A percentile compares a stretch with the other conserved stretches of the same genome.
Evolutionary conservation across 768 basidiomycete species (phyloP).

Genomic region (Cantharellus cinnabarinus): DNA sequence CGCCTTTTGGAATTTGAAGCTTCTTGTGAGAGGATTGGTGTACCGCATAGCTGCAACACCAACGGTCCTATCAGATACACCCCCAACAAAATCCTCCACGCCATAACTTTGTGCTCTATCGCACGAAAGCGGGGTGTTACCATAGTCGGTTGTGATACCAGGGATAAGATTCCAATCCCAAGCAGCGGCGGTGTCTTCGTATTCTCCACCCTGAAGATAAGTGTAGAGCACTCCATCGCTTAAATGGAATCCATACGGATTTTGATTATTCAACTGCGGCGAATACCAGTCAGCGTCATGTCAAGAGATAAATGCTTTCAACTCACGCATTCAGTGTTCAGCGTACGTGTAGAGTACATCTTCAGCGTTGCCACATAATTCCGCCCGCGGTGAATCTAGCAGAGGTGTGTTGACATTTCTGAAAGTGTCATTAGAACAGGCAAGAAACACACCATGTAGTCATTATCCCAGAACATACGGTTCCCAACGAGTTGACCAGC

Average conservation of each 20-base stretch:
- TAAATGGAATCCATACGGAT: slow-evolving; percentile 49
- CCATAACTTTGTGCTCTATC: slow-evolving; percentile 24
- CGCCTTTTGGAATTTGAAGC: slow-evolving; percentile 41
- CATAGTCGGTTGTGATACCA: slow-evolving; percentile 47
- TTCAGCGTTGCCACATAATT: slow-evolving; percentile 39
- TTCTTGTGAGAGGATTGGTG: slow-evolving; percentile 36
- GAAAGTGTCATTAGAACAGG: neutral
- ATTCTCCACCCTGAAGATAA: slow-evolving; percentile 44
- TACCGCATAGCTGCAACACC: slow-evolving; percentile 47
- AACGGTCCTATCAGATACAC: slow-evolving; percentile 33
- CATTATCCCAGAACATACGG: slow-evolving; percentile 42
- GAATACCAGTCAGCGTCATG: neutral
- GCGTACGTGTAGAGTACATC: slow-evolving; percentile 39
- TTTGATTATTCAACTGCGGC: slow-evolving; percentile 18
- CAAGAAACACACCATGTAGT: slow-evolving; percentile 36
- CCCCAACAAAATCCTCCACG: slow-evolving; percentile 40
- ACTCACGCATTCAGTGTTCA: slow-evolving; percentile 37
- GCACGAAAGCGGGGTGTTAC: slow-evolving; percentile 33
- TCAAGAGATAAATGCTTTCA: slow-evolving; percentile 18
- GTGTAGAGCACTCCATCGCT: slow-evolving; percentile 45
- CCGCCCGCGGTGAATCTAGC: slow-evolving; percentile 38
- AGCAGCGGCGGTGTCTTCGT: slow-evolving; percentile 47
- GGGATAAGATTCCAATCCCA: slow-evolving; percentile 70
- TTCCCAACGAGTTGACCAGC: slow-evolving; percentile 34
- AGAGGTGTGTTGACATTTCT: neutral